phyloP scores from a whole-genome alignment of 306 rosid species.

The Gynostemma pentaphyllum region DNA sequence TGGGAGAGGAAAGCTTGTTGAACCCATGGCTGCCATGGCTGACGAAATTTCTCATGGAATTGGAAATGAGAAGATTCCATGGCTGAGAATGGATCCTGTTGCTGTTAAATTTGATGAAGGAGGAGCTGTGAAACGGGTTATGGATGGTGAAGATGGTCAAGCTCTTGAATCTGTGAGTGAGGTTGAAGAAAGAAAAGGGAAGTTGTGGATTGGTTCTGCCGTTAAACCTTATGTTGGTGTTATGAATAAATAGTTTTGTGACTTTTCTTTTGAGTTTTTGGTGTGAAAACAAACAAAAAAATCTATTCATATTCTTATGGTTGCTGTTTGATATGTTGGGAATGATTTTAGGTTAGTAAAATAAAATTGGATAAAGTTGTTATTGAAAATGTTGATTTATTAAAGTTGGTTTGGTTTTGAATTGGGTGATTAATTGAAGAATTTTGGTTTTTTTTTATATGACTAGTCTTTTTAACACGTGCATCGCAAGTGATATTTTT shows the following conservation, averaged over 20 bases:
- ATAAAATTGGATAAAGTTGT: too few species aligned
- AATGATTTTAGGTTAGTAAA: too few species aligned
- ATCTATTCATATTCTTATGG: too few species aligned
- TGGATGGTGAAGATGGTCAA: constrained; percentile 32
- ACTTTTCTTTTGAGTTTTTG: too few species aligned
- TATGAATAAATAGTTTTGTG: background rate
- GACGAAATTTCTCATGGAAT: background rate
- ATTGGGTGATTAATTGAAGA: too few species aligned
- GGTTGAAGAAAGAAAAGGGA: constrained; percentile 33
- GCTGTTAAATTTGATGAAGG: constrained; percentile 27
- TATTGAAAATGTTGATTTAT: too few species aligned
- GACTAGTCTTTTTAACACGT: too few species aligned
- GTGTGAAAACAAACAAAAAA: too few species aligned
- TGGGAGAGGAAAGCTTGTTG: constrained; percentile 15
- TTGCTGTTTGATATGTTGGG: too few species aligned
- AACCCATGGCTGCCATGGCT: background rate
- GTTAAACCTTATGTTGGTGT: constrained; percentile 31
- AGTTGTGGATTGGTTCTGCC: constrained; percentile 45
- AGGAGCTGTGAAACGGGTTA: constrained; percentile 23
- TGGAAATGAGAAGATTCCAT: background rate
- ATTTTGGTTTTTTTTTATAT: too few species aligned
- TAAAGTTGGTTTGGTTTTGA: too few species aligned
- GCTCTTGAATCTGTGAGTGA: constrained; percentile 38
- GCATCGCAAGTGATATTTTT: too few species aligned
- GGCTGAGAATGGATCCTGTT: constrained; percentile 24